Evolutionary conservation across 108 stramenopile species (phyloP), one percentile per base, ranked within the genome.

Genomic region (Fragilaria radians): DNA sequence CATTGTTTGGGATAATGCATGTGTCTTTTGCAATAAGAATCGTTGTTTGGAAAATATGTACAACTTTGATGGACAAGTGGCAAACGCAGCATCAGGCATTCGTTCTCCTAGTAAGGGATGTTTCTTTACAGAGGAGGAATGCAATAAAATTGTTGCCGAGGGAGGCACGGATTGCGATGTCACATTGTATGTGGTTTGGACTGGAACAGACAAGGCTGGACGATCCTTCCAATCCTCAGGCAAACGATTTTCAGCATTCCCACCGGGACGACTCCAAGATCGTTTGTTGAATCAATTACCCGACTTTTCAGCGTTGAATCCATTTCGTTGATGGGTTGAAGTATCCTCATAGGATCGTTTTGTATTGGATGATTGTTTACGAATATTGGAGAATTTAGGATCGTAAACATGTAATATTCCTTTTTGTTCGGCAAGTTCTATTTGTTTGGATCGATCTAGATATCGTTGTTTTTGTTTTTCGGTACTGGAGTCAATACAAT

Each of bases 1-100:
- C 25, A 87, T 96, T 36, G 71, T 89, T 30, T 96, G 92, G 91
- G 95, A 96, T 70, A 83, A 96, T 67, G 89, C 88, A 24, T 94
- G 91, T 56, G 67, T 88, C 45, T 92, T 93, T 74, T 95, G 94
- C 68, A 48, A 62, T 29, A 46, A 56, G 24, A 46, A 55, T 0
- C 57, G 76, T 34, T 89, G 86, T 58, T 31, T 59, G 11, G 62
- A 69, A 17, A 91, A 93, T 67, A 89, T 89, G 19, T 96, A 85
- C 68, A 75, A 87, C 54, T 91, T 76, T 62, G 49, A 63, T 54
- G 93, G 95, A 4, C 50, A 71, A 3, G 32, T 28, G 9, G 73
- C 68, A 22, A 25, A 25, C 7, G n/a, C n/a, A n/a, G n/a, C n/a
- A n/a, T n/a, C n/a, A n/a, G n/a, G n/a, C n/a, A n/a, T n/a, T n/a